These are phyloP conservation scores for Talaromyces sp. DNA, from an alignment of 2,329 filamentous ascomycete genomes.

Conservation along the genomic window DNA sequence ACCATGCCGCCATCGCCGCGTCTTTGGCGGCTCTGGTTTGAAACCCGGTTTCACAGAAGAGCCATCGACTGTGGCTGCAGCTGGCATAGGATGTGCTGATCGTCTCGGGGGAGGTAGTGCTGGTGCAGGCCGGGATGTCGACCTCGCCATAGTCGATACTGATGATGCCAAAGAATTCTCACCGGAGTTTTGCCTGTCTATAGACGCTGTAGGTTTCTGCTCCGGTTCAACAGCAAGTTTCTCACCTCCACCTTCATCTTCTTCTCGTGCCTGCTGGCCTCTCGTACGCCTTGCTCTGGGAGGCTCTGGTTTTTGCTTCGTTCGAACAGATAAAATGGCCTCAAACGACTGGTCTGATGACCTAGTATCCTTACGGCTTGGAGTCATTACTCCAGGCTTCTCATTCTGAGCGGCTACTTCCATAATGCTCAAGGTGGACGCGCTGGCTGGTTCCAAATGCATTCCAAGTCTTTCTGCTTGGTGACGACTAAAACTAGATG, in stretches of 20 bases:
- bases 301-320: slow-evolving; percentile 36
- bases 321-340: slow-evolving; percentile 16
- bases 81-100: slow-evolving; percentile 18
- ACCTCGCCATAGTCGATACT: slow-evolving; percentile 22
- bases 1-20: slow-evolving; percentile 36
- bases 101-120: slow-evolving; percentile 39
- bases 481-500: slow-evolving; percentile 19
- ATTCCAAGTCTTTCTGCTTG: slow-evolving; percentile 54
- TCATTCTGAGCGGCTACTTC: slow-evolving; percentile 77
- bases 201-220: neutral
- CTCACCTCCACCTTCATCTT: slow-evolving; percentile 26
- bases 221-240: slow-evolving; percentile 23
- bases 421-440: slow-evolving; percentile 69
- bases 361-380: slow-evolving; percentile 54
- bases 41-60: slow-evolving; percentile 3
- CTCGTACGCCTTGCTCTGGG: slow-evolving; percentile 42
- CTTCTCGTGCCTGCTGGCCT: slow-evolving; percentile 29
- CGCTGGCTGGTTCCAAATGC: slow-evolving; percentile 63
- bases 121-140: slow-evolving; percentile 33
- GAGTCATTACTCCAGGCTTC: slow-evolving; percentile 77
- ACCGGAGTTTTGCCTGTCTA: slow-evolving; percentile 5
- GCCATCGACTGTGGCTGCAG: neutral
- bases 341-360: slow-evolving; percentile 16
- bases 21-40: slow-evolving; percentile 38
- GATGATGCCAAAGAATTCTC: slow-evolving; percentile 1